Base-by-base conservation (phyloP, 2,329 filamentous ascomycete genomes). In the Pseudocercospora musae region DNA sequence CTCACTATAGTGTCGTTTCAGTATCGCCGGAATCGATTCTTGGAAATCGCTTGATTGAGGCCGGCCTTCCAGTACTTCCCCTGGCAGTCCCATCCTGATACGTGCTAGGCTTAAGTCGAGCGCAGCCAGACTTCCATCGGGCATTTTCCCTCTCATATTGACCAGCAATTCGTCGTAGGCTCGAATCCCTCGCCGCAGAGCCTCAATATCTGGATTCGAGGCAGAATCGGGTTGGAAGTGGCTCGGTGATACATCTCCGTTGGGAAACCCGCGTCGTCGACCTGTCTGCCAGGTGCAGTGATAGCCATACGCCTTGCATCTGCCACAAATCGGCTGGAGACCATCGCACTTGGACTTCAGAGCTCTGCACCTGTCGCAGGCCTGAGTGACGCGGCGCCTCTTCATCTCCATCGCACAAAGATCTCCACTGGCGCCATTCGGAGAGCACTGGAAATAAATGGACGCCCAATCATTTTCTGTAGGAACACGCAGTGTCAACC, bases 401-500 rank as follows among this genome's bases (percentile, higher is more conserved):
- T 64, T 62, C 56, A 59, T 52, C 37, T 62, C 62, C 62, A 46
- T 46, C 8, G n/a, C 20, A 18, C 42, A 57, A 56, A 11, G 33
- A 48, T n/a, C 15, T 44, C 31, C 21, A 21, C 21, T 21, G 42
- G 25, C 21, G 53, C 25, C 20, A 25, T 25, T 44, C 15, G 31
- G 33, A 23, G 50, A 54, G 7, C 50, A 29, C 3, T 29, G 23
- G 3, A 37, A 20, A 29, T 13, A 6, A 13, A 21, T 49, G 44
- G 27, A 21, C 11, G 42, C 8, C 20, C 33, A 42, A 56, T 21
- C 42, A 46, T 7, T 46, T 4, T 74, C 60, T 75, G 73, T 5
- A 46, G 42, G 42, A 46, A 21, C 21, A 21, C 20, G 42, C 20
- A 46, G n/a, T 46, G 42, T 18, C n/a, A 18, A 21, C 42, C 42